phyloP scores from a whole-genome alignment of 257 asterid species.

The Plantago major region DNA sequence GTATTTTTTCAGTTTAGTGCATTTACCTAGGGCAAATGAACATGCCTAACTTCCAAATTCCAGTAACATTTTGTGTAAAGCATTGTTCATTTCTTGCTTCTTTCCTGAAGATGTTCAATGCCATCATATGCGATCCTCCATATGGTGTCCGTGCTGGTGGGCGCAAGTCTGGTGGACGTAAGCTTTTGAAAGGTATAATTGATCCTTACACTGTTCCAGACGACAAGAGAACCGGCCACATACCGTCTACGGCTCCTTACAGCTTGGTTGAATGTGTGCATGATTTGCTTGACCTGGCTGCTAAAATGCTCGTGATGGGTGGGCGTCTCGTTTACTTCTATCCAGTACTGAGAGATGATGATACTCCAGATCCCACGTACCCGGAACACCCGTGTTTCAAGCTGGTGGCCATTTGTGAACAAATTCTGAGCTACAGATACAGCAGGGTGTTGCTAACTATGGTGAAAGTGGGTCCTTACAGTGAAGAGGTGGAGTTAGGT shows the following conservation, averaged over 20 bases:
- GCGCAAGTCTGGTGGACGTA: conserved; percentile 99
- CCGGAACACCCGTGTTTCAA: conserved; percentile 94
- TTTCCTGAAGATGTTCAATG: conserved; percentile 68
- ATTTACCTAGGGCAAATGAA: background rate
- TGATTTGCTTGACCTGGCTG: conserved; percentile 90
- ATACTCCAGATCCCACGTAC: conserved; percentile 46
- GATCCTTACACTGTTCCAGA: conserved; percentile 91
- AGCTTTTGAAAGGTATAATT: conserved; percentile 79
- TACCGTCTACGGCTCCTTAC: conserved; percentile 95
- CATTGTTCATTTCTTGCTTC: background rate
- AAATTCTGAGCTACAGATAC: conserved; percentile 87
- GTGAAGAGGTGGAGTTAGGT: conserved; percentile 60
- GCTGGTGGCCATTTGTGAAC: conserved; percentile 65
- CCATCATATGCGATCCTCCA: conserved; percentile 97
- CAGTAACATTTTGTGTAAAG: background rate
- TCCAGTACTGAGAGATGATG: conserved; percentile 75
- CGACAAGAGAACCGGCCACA: conserved; percentile 82
- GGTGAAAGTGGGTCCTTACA: conserved; percentile 62
- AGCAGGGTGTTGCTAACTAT: conserved; percentile 74
- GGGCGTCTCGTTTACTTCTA: conserved; percentile 96
- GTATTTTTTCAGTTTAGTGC: conserved; percentile 26
- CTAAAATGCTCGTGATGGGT: conserved; percentile 80
- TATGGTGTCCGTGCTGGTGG: conserved; percentile 99
- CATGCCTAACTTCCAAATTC: conserved; percentile 8
- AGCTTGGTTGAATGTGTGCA: conserved; percentile 96